Base-by-base conservation (phyloP, 768 basidiomycete genomes). In the Mycena kentingensis region DNA sequence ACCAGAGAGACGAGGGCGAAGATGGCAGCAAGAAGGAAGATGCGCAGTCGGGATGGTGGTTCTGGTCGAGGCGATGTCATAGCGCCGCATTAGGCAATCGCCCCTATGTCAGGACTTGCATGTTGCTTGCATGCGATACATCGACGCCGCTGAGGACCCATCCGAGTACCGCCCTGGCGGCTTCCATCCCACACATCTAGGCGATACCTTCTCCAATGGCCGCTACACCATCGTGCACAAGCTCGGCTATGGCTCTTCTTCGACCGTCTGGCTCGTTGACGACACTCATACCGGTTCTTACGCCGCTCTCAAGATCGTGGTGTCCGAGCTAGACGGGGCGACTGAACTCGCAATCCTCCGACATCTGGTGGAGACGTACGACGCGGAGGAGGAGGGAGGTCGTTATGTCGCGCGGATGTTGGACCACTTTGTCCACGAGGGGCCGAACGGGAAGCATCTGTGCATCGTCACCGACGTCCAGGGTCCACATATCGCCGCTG, bases 401-500 rank as follows among this genome's bases (percentile, higher is more conserved):
- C 76, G 78, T 38, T 87, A 88, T 58, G 86, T 87, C 64, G 84
- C 88, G 64, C 82, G 80, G 21, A 82, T 90, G 61, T 81, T 89
- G 47, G 88, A 90, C 68, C 83, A 88, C 64, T 90, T 90, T 70
- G 76, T 78, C 39, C 87, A 89, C 70, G 79, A 80, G 51, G 88
- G 88, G 6, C 85, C 86, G 15, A 88, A 90, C 66, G 88, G 88
- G 36, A 79, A 74, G 25, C 88, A 90, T 67, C 83, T 89, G 56
- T 90, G 88, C 76, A 87, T 90, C 87, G 85, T 88, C 29, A 88
- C 87, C 63, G 87, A 90, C 66, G 88, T 89, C 32, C 77, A 88
- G 10, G 87, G 87, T 46, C 87, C 89, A 69, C 87, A 87, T 65
- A 70, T 89, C 5, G 77, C 88, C 6, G 85, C 31, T n/a, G n/a